These are phyloP conservation scores for Coniochaeta hoffmannii DNA, from an alignment of 2,329 filamentous ascomycete genomes.

Conservation along the genomic window DNA sequence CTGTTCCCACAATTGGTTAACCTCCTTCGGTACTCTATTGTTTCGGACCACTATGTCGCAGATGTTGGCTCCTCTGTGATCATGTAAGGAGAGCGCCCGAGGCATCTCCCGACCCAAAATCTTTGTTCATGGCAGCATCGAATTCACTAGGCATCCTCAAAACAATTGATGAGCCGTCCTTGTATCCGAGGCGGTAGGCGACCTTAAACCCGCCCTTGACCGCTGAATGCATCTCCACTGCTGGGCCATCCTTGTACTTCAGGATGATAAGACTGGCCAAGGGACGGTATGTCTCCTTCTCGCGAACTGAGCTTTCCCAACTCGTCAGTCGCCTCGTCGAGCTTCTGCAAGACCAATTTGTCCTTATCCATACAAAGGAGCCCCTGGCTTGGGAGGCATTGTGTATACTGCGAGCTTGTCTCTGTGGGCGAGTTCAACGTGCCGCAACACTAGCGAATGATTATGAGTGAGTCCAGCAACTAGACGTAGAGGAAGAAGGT, in stretches of 20 bases:
- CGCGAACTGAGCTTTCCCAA: constrained; percentile 17
- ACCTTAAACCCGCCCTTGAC: constrained; percentile 22
- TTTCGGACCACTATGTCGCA: no score
- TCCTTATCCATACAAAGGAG: constrained; percentile 16
- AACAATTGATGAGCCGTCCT: constrained; percentile 21
- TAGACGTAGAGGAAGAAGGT: no score
- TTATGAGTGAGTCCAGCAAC: no score
- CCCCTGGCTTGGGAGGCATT: constrained; percentile 18
- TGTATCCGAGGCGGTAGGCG: constrained; percentile 22
- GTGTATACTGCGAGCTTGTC: no score
- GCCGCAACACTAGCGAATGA: no score
- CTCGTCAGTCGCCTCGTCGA: constrained; percentile 14
- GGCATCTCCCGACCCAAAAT: no score
- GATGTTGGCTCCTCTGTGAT: no score
- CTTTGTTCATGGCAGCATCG: no score
- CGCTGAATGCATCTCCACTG: constrained; percentile 14
- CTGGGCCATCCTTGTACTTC: constrained; percentile 15
- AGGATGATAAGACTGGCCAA: constrained; percentile 16
- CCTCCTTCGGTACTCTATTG: no score
- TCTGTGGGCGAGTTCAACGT: no score
- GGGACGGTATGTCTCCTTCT: constrained; percentile 10
- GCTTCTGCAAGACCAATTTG: constrained; percentile 20
- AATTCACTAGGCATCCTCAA: constrained; percentile 24
- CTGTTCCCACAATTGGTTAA: no score
- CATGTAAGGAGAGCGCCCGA: no score